Evolutionary conservation across 805 yeast species (phyloP).

Genomic region (Spathaspora gorwiae): DNA sequence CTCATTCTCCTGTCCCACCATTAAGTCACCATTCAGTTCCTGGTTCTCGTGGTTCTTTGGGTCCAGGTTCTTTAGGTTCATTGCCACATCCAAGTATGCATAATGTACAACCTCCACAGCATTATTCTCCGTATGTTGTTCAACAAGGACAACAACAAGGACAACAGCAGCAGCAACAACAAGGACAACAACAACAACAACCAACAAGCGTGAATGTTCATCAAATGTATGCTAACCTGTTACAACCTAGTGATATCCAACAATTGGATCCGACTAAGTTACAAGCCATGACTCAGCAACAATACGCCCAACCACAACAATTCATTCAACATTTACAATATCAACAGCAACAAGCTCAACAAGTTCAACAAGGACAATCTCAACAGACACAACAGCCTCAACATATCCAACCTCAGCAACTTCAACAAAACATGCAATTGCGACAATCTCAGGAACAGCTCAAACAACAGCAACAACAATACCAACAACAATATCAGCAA

Average conservation of each 20-base stretch:
- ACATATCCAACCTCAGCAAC: constrained; percentile 1
- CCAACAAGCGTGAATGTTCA: neutral
- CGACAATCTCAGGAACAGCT: neutral
- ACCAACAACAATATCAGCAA: constrained; percentile 7
- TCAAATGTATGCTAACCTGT: constrained; percentile 4
- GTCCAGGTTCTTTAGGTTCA: constrained; percentile 2
- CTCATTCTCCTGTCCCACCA: constrained; percentile 5
- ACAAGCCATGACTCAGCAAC: constrained; percentile 6
- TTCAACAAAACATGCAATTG: neutral
- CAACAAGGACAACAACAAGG: constrained; percentile 15
- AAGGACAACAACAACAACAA: constrained; percentile 3
- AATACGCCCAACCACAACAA: constrained; percentile 8
- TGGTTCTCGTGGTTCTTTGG: neutral
- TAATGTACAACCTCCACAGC: constrained; percentile 10
- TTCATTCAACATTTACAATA: constrained; percentile 7
- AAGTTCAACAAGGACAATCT: constrained; percentile 6
- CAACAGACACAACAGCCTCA: constrained; percentile 3
- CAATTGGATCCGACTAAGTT: constrained; percentile 13
- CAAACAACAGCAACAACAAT: constrained; percentile 8
- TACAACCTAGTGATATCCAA: constrained; percentile 8
- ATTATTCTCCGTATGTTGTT: constrained; percentile 5
- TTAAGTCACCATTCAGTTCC: neutral
- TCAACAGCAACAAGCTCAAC: constrained; percentile 8
- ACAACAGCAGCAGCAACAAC: constrained; percentile 8
- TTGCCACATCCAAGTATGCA: constrained; percentile 2